Conservation (phyloP, 345 rosid species). For the Carallia pectinifolia region DNA sequence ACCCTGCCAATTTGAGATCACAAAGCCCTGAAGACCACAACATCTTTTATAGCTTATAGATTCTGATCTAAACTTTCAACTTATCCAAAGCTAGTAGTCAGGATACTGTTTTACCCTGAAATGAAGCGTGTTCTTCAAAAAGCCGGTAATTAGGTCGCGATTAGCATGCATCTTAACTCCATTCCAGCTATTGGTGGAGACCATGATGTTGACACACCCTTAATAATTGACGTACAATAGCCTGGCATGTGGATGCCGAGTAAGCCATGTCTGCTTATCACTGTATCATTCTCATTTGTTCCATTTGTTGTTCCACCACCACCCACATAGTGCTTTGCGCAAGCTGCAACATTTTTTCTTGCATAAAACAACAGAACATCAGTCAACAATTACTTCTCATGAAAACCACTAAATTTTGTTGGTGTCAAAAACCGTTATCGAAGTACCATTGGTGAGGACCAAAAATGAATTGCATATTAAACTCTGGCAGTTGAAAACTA, state of each 20-base stretch:
- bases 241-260: constrained; percentile 71
- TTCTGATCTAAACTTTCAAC: neutral
- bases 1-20: constrained; percentile 95
- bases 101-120: constrained; percentile 53
- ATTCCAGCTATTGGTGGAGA: constrained; percentile 90
- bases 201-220: constrained; percentile 85
- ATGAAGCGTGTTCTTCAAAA: constrained; percentile 64
- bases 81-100: neutral
- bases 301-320: constrained; percentile 86
- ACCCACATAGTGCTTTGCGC: constrained; percentile 90
- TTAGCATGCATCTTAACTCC: constrained; percentile 87
- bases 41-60: too few species aligned
- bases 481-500: too few species aligned
- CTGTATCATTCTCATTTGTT: constrained; percentile 67
- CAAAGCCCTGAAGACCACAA: constrained; percentile 64
- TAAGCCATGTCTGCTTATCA: constrained; percentile 50
- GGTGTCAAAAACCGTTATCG: too few species aligned
- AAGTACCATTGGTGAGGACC: too few species aligned
- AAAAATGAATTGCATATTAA: too few species aligned
- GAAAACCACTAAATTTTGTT: too few species aligned
- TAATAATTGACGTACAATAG: constrained; percentile 60
- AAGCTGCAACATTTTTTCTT: constrained; percentile 78
- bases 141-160: constrained; percentile 53
- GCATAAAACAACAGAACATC: constrained; percentile 3
- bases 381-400: too few species aligned